phyloP scores from a whole-genome alignment of 2,329 filamentous ascomycete genomes.

The Aspergillus ruber region DNA sequence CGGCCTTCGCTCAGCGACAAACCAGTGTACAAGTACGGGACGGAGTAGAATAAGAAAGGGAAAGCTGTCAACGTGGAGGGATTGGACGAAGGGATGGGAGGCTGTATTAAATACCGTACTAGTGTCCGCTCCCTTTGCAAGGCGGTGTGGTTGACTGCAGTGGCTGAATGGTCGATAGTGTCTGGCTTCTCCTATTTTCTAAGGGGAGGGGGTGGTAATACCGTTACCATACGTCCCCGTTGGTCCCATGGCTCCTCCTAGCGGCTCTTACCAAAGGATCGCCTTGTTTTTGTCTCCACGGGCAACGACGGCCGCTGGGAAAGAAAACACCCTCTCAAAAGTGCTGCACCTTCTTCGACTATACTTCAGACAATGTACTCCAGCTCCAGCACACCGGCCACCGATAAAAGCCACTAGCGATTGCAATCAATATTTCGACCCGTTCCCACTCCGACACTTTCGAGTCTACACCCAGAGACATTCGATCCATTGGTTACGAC shows the following conservation, averaged over 20 bases:
- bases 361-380: too few relatives aligned
- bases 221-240: constrained; percentile 4
- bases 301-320: neutral
- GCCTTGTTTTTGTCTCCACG: neutral
- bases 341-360: neutral
- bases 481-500: too few relatives aligned
- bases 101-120: neutral
- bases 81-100: neutral
- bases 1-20: constrained; percentile 36
- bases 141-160: constrained; percentile 1
- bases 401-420: too few relatives aligned
- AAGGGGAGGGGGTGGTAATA: neutral
- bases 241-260: neutral
- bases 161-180: constrained; percentile 22
- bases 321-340: neutral
- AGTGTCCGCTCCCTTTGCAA: neutral
- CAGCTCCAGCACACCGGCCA: too few relatives aligned
- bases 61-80: constrained; percentile 2
- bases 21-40: constrained; percentile 9
- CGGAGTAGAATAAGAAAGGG: constrained; percentile 8
- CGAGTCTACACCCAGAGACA: too few relatives aligned
- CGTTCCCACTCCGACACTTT: neutral
- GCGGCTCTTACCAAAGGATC: neutral
- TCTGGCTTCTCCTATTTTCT: constrained; percentile 18
- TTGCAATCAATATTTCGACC: neutral